Evolutionary conservation across 352 stramenopile genomes (phyloP).

Genomic region (Globisporangium uncinulatum): DNA sequence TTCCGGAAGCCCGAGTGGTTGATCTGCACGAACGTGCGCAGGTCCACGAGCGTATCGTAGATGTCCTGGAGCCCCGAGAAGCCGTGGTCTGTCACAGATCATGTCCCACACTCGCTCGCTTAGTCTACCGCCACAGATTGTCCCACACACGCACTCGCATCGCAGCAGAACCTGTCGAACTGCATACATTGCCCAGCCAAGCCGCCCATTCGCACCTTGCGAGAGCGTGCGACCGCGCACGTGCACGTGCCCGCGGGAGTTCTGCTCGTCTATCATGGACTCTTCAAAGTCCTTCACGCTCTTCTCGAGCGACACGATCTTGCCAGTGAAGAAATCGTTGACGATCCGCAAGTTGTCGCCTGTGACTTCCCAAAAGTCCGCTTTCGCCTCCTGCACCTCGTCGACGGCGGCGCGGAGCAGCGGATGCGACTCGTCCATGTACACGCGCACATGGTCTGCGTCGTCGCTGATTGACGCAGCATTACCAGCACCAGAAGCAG

Average conservation of each 20-base stretch:
- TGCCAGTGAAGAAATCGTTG: constrained; percentile 80
- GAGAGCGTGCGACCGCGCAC: constrained; percentile 50
- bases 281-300: constrained; percentile 73
- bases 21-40: constrained; percentile 89
- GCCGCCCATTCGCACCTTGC: constrained; percentile 30
- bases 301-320: constrained; percentile 61
- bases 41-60: constrained; percentile 86
- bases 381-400: constrained; percentile 66
- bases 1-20: constrained; percentile 92
- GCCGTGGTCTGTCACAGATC: constrained; percentile 35
- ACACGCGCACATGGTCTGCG: constrained; percentile 20
- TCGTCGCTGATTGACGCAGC: constrained; percentile 1
- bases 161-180: not conserved
- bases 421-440: constrained; percentile 61
- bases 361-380: constrained; percentile 81
- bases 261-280: constrained; percentile 60
- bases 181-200: no score
- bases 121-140: not conserved
- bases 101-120: not conserved
- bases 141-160: not conserved
- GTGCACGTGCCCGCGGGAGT: constrained; percentile 72
- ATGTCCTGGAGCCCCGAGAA: constrained; percentile 85
- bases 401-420: constrained; percentile 42
- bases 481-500: no score
- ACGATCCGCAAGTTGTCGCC: constrained; percentile 77